Conservation (phyloP, 2,329 filamentous ascomycete species). For the Claviceps sp. region DNA sequence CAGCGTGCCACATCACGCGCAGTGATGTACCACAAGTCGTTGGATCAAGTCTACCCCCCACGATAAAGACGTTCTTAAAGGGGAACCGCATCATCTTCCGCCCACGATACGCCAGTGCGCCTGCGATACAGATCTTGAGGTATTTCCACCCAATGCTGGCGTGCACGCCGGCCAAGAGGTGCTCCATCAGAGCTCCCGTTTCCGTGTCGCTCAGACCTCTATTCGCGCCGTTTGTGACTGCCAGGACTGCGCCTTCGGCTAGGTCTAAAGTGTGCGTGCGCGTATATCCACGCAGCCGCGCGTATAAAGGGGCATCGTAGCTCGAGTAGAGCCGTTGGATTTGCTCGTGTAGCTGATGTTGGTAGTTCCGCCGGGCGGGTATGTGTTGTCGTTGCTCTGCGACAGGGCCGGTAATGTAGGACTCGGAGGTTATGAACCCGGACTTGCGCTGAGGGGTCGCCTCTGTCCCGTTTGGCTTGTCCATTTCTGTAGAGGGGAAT, state of each 20-base stretch:
- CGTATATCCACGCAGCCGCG: constrained; percentile 16
- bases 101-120: constrained; percentile 14
- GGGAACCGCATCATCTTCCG: constrained; percentile 26
- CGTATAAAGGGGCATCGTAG: constrained; percentile 20
- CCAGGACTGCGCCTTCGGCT: constrained; percentile 15
- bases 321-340: constrained; percentile 18
- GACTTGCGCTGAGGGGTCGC: constrained; percentile 10
- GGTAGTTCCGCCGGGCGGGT: constrained; percentile 16
- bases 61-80: constrained; percentile 22
- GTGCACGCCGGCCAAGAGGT: constrained; percentile 18
- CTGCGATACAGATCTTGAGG: constrained; percentile 14
- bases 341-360: constrained; percentile 18
- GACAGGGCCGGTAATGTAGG: constrained; percentile 14
- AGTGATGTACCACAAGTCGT: constrained; percentile 16
- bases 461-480: constrained; percentile 14
- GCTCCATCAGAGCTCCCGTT: constrained; percentile 21
- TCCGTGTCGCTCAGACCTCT: constrained; percentile 23
- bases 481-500: constrained; percentile 6
- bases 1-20: constrained; percentile 20
- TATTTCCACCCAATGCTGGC: constrained; percentile 18
- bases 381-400: constrained; percentile 21
- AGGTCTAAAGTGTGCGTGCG: constrained; percentile 16
- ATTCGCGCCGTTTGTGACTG: constrained; percentile 16
- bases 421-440: constrained; percentile 9
- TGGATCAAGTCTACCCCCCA: constrained; percentile 15